Base-by-base conservation (phyloP, 2,329 filamentous ascomycete species). In the Allantophomopsis cytisporea region DNA sequence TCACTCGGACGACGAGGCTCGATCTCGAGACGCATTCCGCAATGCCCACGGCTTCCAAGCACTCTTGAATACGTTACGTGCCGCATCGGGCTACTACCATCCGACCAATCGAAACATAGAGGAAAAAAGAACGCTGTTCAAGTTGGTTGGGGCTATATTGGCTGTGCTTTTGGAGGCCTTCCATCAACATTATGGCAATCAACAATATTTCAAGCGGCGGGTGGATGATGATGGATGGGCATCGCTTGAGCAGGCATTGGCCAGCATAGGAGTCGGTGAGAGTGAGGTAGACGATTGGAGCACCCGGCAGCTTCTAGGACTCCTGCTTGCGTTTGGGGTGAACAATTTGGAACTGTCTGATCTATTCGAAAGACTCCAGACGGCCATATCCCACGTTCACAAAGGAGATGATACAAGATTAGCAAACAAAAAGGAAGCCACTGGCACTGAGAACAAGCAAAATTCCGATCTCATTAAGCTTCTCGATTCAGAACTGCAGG, bases 151-250 rank as follows among this genome's bases (percentile, higher is more conserved):
- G 51, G 71, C 71, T 7, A 70, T 82, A n/a, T 64, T 91, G 31
- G 76, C 76, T 23, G 74, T 91, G 12, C 62, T 96, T 20, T 80
- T 83, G 1, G 48, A 56, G 41, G 48, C 51, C 31, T 71, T 98
- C 47, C 73, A 76, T 39, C 76, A 77, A 35, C 87, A 96, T 58
- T 70, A 80, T 36, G 89, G 88, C 15, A 98, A 96, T 60, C 74
- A 80, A 52, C 76, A 83, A 49, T 95, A 89, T 63, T 96, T 96
- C 56, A 73, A 76, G 42, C 79, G 77, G 48, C 71, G 76, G 47
- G 76, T 93, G 21, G 73, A 83, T 42, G 78, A 75, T 16, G 83
- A 80, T 41, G 87, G 89, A 3, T 94, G 86, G 80, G 69, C 77
- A 46, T 73, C 77, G 7, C 58, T 95, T 40, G 80, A 91, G 52